Evolutionary conservation across 164 flowering plant species (phyloP).

Genomic region (Tetrastigma voinierianum): DNA sequence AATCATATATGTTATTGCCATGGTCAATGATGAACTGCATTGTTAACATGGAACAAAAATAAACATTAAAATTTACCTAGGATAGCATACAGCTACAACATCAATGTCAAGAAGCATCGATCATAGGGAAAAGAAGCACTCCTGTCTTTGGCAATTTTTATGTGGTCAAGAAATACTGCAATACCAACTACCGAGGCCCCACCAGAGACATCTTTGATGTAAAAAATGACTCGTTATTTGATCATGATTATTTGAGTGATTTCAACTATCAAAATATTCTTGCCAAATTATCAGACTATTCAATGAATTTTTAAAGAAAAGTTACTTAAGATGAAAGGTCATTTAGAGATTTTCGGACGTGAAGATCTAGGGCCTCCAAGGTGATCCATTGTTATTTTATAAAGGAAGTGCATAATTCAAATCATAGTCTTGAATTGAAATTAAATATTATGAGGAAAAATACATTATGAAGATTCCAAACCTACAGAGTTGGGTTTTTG

Average conservation of each 20-base stretch:
- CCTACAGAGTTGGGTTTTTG: too few species aligned
- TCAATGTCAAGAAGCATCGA: background rate
- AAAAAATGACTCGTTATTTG: background rate
- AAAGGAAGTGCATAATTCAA: too few species aligned
- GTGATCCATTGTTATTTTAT: too few species aligned
- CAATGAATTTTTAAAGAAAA: background rate
- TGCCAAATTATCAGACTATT: background rate
- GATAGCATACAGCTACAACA: background rate
- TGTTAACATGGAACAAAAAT: slow-evolving; percentile 1
- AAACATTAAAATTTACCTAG: background rate
- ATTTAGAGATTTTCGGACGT: too few species aligned
- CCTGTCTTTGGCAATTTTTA: background rate
- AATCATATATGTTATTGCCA: slow-evolving; percentile 87
- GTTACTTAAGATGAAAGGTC: background rate
- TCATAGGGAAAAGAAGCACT: background rate
- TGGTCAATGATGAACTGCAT: slow-evolving; percentile 90
- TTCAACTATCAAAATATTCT: too few species aligned
- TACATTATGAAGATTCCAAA: background rate
- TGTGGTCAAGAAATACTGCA: background rate
- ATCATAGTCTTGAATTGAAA: background rate
- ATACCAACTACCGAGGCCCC: background rate
- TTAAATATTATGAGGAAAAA: background rate
- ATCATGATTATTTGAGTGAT: background rate
- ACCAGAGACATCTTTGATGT: background rate
- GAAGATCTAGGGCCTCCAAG: too few species aligned